A percentile compares a stretch with the other conserved stretches of the same genome.
phyloP scores from a whole-genome alignment of 2,329 filamentous ascomycete species.

The Rutstroemia sydowiana region DNA sequence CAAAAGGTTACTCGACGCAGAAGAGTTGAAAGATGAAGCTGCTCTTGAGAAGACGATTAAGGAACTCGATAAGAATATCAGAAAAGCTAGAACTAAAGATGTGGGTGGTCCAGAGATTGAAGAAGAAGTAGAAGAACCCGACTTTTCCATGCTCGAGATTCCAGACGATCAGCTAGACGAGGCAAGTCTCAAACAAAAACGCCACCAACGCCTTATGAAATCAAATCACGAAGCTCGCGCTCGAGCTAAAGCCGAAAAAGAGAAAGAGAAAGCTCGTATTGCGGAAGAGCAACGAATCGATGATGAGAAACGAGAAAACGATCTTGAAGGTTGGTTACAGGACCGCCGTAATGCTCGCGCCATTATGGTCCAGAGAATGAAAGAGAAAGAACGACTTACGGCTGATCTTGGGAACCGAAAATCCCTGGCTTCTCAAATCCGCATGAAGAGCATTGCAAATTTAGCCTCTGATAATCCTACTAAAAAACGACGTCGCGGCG shows the following conservation, averaged over 20 bases:
- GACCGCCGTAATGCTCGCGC: slow-evolving; percentile 70
- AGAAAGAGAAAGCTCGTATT: slow-evolving; percentile 76
- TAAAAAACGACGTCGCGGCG: slow-evolving; percentile 78
- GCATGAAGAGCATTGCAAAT: slow-evolving; percentile 97
- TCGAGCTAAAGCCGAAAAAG: slow-evolving; percentile 93
- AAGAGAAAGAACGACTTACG: slow-evolving; percentile 87
- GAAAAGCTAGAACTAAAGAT: slow-evolving; percentile 86
- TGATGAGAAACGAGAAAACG: slow-evolving; percentile 71
- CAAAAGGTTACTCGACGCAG: slow-evolving; percentile 75
- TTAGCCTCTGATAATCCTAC: slow-evolving; percentile 81
- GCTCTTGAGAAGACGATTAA: slow-evolving; percentile 78
- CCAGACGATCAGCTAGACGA: slow-evolving; percentile 93
- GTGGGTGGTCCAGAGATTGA: slow-evolving; percentile 75
- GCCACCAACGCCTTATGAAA: slow-evolving; percentile 86
- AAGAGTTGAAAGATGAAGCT: slow-evolving; percentile 86
- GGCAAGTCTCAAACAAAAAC: slow-evolving; percentile 82
- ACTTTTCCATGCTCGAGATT: slow-evolving; percentile 81
- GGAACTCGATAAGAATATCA: slow-evolving; percentile 85
- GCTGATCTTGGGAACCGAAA: slow-evolving; percentile 95
- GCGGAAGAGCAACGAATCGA: slow-evolving; percentile 81
- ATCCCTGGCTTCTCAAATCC: slow-evolving; percentile 88
- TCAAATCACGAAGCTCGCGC: slow-evolving; percentile 89
- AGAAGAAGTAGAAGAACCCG: slow-evolving; percentile 69
- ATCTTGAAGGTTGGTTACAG: slow-evolving; percentile 80
- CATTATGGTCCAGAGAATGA: slow-evolving; percentile 73